Conservation (phyloP, 345 rosid genomes). For the Bruguiera sexangula region DNA sequence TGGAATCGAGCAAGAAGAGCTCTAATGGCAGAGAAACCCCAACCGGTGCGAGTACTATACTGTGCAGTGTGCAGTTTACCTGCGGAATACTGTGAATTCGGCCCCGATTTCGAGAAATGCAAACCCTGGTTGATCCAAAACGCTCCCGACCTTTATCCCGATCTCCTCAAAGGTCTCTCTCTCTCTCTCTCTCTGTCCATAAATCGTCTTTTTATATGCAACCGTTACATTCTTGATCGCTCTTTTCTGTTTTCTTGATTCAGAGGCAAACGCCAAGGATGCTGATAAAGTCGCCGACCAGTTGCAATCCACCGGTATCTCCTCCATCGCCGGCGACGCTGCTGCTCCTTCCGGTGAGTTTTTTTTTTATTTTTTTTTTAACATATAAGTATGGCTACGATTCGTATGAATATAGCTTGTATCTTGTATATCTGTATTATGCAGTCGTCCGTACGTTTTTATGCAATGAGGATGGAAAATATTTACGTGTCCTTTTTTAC, state of each 20-base stretch:
- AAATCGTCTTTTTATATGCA: neutral
- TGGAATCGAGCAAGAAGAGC: neutral
- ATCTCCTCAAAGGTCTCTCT: conserved; percentile 66
- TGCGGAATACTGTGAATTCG: conserved; percentile 90
- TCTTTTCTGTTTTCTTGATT: neutral
- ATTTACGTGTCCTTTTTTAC: too few relatives aligned
- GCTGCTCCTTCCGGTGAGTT: conserved; percentile 44
- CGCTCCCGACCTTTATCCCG: conserved; percentile 83
- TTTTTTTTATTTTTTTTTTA: conserved; percentile 6
- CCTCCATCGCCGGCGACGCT: conserved; percentile 51
- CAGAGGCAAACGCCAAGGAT: conserved; percentile 64
- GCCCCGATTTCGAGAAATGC: conserved; percentile 86
- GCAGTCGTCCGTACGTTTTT: neutral
- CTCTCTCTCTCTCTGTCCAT: neutral
- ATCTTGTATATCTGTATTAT: too few relatives aligned
- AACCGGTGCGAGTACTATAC: conserved; percentile 66
- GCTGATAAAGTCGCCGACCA: conserved; percentile 60
- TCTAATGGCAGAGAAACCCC: conserved; percentile 66
- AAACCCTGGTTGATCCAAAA: conserved; percentile 86
- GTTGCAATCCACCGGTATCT: conserved; percentile 65
- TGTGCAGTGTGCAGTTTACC: conserved; percentile 82
- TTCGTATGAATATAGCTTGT: too few relatives aligned
- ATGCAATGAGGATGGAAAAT: neutral
- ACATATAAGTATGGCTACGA: too few relatives aligned
- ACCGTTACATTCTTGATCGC: neutral